phyloP scores from a whole-genome alignment of 192 early-diverging fungal genomes.

The Chytriomyces confervae region DNA sequence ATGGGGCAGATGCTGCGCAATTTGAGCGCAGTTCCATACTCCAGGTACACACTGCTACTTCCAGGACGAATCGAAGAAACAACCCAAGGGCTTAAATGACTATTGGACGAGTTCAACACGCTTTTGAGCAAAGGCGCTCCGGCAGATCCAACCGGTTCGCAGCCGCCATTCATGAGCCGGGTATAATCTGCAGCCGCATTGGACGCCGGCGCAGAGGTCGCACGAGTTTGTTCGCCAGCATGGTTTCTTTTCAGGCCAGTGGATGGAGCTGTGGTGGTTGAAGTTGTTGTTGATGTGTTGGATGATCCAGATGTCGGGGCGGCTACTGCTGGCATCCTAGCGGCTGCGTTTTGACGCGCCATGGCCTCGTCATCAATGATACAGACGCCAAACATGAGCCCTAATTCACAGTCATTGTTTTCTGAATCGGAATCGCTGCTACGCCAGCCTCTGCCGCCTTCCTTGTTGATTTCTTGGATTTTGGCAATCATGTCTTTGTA shows the following conservation, averaged over 20 bases:
- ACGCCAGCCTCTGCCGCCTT: neutral
- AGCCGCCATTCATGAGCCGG: no score
- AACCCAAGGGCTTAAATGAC: constrained; percentile 10
- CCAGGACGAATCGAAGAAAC: neutral
- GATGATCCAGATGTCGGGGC: no score
- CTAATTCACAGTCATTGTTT: neutral
- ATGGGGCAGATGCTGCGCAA: constrained; percentile 16
- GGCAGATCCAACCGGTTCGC: neutral
- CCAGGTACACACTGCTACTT: constrained; percentile 20
- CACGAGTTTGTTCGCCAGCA: neutral
- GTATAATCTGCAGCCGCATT: neutral
- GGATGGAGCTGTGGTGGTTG: neutral
- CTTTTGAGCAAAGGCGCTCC: neutral
- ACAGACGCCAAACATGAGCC: constrained; percentile 4
- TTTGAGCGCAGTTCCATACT: constrained; percentile 29
- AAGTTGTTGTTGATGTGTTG: no score
- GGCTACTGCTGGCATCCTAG: neutral
- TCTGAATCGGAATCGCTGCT: neutral
- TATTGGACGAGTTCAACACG: neutral
- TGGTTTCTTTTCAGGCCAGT: neutral
- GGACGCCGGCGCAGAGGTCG: neutral
- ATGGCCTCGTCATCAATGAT: neutral
- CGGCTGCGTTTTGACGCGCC: neutral
- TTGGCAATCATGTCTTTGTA: constrained; percentile 63
- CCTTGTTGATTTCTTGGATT: constrained; percentile 5